These are phyloP conservation scores for Trichoderma sp. DNA, from an alignment of 2,329 filamentous ascomycete genomes.

Conservation along the genomic window DNA sequence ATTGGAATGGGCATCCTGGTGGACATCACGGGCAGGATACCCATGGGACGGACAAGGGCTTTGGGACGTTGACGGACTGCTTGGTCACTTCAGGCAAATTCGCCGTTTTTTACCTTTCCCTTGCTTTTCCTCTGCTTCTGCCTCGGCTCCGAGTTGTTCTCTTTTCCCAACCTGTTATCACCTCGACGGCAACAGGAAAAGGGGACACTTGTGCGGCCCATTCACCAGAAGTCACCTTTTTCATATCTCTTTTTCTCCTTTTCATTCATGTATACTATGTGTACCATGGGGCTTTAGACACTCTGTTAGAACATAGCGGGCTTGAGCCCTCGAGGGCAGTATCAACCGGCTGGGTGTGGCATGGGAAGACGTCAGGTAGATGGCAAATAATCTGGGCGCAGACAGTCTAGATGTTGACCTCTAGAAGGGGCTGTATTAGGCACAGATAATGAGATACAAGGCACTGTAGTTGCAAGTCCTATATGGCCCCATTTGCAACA, in stretches of 20 bases:
- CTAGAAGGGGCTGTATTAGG: not conserved
- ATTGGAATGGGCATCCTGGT: slow-evolving; percentile 11
- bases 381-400: slow-evolving; percentile 3
- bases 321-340: slow-evolving; percentile 23
- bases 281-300: slow-evolving; percentile 23
- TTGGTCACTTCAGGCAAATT: slow-evolving; percentile 5
- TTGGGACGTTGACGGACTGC: slow-evolving; percentile 17
- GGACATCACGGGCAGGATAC: slow-evolving; percentile 2
- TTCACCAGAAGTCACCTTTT: not conserved
- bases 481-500: not conserved
- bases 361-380: not conserved
- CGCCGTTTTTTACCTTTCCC: not conserved
- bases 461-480: not conserved
- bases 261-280: slow-evolving; percentile 2
- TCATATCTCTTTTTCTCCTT: not conserved
- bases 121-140: not conserved
- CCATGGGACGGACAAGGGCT: slow-evolving; percentile 7
- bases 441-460: slow-evolving; percentile 8
- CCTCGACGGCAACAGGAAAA: not conserved
- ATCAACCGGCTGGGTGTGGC: slow-evolving; percentile 6
- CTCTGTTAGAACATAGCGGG: slow-evolving; percentile 1
- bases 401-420: not conserved
- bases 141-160: not conserved
- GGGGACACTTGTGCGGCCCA: not conserved
- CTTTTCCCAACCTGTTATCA: not conserved